Base-by-base conservation (phyloP, 257 asterid species). In the Asclepias syriaca region DNA sequence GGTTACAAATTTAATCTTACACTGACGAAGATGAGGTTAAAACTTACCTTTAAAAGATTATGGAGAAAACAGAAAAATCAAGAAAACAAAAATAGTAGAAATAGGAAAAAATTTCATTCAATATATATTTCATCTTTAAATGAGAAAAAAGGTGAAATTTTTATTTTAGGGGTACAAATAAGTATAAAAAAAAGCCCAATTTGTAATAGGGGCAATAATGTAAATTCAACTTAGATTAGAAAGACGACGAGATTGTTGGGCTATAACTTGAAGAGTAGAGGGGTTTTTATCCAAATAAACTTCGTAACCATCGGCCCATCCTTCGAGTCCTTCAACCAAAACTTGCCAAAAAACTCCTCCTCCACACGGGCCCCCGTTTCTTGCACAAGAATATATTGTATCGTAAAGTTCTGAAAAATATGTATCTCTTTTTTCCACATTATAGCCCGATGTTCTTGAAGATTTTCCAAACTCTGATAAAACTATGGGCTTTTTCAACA, bases 301-400 rank as follows among this genome's bases (percentile, higher is more conserved):
- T 37, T 87, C 87, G 46, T 83, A 88, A 3, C 95, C 92, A 48
- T 86, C 95, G 5, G 82, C 75, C 82, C 81, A 86, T 34, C 61
- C 70, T 6, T 81, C 87, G 90, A 88, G 86, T 39, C 87, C 87
- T 4, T 73, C 63, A 29, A 86, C 89, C 87, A 88, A 80, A 8
- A 88, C 70, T 65, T 88, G 90, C 92, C 92, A 88, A 46, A 88
- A 82, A 49, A 88, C 60, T 1, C 86, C 81, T 0, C 95, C 88
- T 0, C 83, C 90, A 74, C 89, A 84, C 0, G 92, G 75, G 22
- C 95, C 95, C 10, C 87, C 85, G 14, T 65, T 78, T 48, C 74
- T 63, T 0, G 91, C 90, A 37, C 84, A 75, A 0, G 71, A 24
- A 7, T 83, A 85, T 0, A 89, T 84, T 9, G 53, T 61, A 27